phyloP scores from a whole-genome alignment of 306 rosid species.

The Adenanthera pavonina region DNA sequence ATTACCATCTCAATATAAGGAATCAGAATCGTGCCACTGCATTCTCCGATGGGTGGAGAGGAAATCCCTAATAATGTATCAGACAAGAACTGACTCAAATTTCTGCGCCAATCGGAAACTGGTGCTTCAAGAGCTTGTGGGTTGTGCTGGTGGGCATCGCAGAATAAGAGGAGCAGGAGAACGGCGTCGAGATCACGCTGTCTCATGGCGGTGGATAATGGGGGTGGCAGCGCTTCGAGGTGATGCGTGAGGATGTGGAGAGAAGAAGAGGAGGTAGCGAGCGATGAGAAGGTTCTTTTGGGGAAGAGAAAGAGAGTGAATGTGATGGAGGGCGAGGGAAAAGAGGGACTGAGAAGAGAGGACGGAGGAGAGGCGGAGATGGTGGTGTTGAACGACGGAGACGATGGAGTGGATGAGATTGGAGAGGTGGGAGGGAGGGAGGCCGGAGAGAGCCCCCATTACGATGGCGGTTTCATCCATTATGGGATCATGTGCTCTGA shows the following conservation, averaged over 20 bases:
- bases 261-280: constrained; percentile 73
- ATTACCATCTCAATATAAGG: constrained; percentile 64
- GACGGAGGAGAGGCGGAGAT: constrained; percentile 67
- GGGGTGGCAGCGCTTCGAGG: constrained; percentile 34
- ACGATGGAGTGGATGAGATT: constrained; percentile 64
- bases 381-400: constrained; percentile 57
- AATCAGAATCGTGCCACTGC: constrained; percentile 48
- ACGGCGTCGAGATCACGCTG: constrained; percentile 74
- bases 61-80: constrained; percentile 46
- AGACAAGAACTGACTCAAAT: constrained; percentile 40
- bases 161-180: constrained; percentile 77
- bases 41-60: constrained; percentile 51
- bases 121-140: constrained; percentile 59
- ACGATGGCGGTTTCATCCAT: constrained; percentile 69
- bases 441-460: constrained; percentile 72
- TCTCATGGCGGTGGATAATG: constrained; percentile 35
- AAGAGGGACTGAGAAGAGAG: constrained; percentile 78
- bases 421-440: constrained; percentile 66
- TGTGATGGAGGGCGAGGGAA: constrained; percentile 70
- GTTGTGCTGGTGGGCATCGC: constrained; percentile 70
- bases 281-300: constrained; percentile 76
- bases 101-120: constrained; percentile 58
- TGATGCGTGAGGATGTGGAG: constrained; percentile 70
- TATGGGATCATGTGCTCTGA: constrained; percentile 64
- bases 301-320: constrained; percentile 73